Evolutionary conservation across 768 basidiomycete species (phyloP).

Genomic region (Lactarius vividus): DNA sequence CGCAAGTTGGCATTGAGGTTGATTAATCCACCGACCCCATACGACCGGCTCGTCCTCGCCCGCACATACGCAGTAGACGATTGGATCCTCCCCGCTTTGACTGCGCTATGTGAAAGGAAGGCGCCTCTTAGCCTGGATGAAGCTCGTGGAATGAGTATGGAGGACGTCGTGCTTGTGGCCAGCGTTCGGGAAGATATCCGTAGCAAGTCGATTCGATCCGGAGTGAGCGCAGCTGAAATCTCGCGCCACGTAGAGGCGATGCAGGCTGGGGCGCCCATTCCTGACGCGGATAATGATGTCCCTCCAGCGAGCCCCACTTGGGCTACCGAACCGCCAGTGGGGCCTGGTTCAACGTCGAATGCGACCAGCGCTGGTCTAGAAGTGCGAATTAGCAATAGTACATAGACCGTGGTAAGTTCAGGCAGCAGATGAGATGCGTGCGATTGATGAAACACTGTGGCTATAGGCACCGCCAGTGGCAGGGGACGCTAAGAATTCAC

Average conservation of each 20-base stretch:
- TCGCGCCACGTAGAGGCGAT: background rate
- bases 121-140: slow-evolving; percentile 15
- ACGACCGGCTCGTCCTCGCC: slow-evolving; percentile 15
- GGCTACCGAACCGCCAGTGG: background rate
- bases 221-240: background rate
- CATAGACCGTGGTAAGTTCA: background rate
- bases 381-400: background rate
- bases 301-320: no score
- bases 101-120: slow-evolving; percentile 12
- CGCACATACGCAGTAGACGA: slow-evolving; percentile 12
- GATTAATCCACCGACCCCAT: slow-evolving; percentile 5
- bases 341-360: background rate
- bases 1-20: slow-evolving; percentile 21
- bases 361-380: background rate
- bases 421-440: background rate
- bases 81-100: slow-evolving; percentile 20
- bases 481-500: background rate
- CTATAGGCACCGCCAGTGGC: no score
- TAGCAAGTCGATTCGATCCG: background rate
- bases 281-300: background rate
- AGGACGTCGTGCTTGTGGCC: slow-evolving; percentile 20
- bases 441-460: background rate
- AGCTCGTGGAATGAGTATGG: slow-evolving; percentile 12
- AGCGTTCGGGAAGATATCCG: slow-evolving; percentile 14
- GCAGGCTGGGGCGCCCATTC: background rate